phyloP scores from a whole-genome alignment of 176 grass and related monocot species.

The Chloris gayana region DNA sequence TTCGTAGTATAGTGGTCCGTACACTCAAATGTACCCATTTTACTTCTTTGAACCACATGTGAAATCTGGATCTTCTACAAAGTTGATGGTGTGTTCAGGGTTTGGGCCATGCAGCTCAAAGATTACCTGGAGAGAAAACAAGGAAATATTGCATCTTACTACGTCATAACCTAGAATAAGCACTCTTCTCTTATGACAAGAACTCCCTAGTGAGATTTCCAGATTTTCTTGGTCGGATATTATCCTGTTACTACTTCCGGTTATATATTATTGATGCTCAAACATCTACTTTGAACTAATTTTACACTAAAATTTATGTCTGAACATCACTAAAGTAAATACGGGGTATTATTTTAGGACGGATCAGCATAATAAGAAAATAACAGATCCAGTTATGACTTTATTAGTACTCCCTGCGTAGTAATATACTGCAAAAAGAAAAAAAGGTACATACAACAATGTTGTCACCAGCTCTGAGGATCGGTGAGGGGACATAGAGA shows the following conservation, averaged over 20 bases:
- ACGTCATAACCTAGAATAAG: neutral
- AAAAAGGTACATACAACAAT: slow-evolving; percentile 58
- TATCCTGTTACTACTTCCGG: no score
- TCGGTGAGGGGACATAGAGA: slow-evolving; percentile 81
- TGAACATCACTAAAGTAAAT: no score
- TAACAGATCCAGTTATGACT: neutral
- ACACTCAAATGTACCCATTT: slow-evolving; percentile 9
- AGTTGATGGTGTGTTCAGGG: slow-evolving; percentile 52
- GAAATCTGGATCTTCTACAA: slow-evolving; percentile 75
- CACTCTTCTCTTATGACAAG: neutral
- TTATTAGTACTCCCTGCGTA: neutral
- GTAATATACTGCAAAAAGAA: slow-evolving; percentile 6
- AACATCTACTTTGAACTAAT: no score
- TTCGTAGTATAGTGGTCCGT: neutral
- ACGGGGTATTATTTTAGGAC: neutral
- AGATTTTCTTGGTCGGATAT: neutral
- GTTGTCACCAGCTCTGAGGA: slow-evolving; percentile 79
- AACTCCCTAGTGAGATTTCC: neutral
- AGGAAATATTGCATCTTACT: neutral
- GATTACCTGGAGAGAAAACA: slow-evolving; percentile 62
- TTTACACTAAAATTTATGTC: no score
- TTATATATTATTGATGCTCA: no score
- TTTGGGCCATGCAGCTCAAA: slow-evolving; percentile 73
- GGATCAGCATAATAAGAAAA: neutral
- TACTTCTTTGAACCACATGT: slow-evolving; percentile 50